phyloP scores from a whole-genome alignment of 495 filamentous ascomycete genomes.

The Aspergillus conjunctus region DNA sequence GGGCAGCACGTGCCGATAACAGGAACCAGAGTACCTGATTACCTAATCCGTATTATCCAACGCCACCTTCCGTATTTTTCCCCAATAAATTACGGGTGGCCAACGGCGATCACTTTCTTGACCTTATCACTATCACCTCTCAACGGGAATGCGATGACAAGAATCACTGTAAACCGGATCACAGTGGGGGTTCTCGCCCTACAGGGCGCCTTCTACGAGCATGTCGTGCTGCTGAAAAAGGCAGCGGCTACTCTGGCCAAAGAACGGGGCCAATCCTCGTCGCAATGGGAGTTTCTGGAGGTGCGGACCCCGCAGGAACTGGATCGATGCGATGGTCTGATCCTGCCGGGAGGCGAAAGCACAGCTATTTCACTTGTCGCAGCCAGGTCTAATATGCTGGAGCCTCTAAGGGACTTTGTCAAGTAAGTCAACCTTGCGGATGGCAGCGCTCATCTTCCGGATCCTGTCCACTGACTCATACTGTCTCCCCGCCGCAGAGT shows the following conservation, averaged over 20 bases:
- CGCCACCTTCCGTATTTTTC: constrained; percentile 3
- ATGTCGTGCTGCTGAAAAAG: constrained; percentile 72
- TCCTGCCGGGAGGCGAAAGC: constrained; percentile 93
- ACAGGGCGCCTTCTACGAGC: constrained; percentile 92
- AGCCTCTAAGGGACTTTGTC: constrained; percentile 87
- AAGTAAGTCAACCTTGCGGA: constrained; percentile 61
- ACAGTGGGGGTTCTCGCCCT: constrained; percentile 87
- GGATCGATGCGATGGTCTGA: constrained; percentile 72
- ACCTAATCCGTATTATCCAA: constrained; percentile 12
- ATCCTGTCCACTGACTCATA: constrained; percentile 27
- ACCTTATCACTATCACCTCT: not conserved
- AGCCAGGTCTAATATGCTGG: constrained; percentile 73
- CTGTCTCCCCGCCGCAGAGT: constrained; percentile 29
- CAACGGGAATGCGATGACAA: constrained; percentile 29
- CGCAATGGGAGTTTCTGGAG: constrained; percentile 67
- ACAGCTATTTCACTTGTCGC: constrained; percentile 93
- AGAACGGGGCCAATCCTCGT: constrained; percentile 22
- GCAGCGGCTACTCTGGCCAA: constrained; percentile 53
- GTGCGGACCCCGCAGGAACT: constrained; percentile 78
- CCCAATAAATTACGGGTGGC: constrained; percentile 17
- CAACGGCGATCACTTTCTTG: not conserved
- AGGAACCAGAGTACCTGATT: constrained; percentile 12
- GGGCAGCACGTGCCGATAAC: constrained; percentile 35
- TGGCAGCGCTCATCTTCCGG: not conserved
- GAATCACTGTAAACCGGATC: constrained; percentile 31